These are phyloP conservation scores for Fomitopsis palustris DNA, from an alignment of 1,284 basidiomycete genomes.

Conservation along the genomic window DNA sequence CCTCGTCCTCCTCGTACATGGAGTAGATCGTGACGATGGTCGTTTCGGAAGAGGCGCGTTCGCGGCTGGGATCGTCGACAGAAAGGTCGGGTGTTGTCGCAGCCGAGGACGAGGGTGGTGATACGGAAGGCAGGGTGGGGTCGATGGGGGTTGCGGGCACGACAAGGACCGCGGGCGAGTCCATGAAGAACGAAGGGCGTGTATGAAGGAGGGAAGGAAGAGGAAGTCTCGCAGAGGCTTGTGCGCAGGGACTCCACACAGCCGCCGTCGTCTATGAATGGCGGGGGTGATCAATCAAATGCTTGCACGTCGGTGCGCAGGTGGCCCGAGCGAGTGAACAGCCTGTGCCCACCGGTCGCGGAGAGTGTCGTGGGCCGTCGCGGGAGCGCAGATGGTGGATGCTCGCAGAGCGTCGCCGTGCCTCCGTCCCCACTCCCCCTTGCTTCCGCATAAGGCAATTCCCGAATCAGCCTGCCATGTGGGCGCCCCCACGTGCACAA, in stretches of 20 bases:
- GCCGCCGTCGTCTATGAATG: conserved; percentile 1
- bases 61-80: conserved; percentile 25
- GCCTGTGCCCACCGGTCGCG: neutral
- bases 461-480: neutral
- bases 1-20: conserved; percentile 55
- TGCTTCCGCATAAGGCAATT: neutral
- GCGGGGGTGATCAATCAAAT: conserved; percentile 1
- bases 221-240: neutral
- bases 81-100: conserved; percentile 27
- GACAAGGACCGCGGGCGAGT: conserved; percentile 40
- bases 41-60: conserved; percentile 49
- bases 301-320: neutral
- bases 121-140: conserved; percentile 15
- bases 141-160: conserved; percentile 37
- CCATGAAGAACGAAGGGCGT: conserved; percentile 33
- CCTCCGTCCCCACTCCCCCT: too few relatives aligned
- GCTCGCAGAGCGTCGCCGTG: too few relatives aligned
- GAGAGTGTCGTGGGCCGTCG: neutral
- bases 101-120: conserved; percentile 22
- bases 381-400: neutral
- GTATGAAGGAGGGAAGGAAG: conserved; percentile 7
- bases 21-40: conserved; percentile 78
- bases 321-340: neutral
- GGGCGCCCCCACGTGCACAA: neutral
- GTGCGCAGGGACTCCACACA: conserved; percentile 3